phyloP scores from a whole-genome alignment of 1,139 yeast genomes.

The Torulaspora pretoriensis region DNA sequence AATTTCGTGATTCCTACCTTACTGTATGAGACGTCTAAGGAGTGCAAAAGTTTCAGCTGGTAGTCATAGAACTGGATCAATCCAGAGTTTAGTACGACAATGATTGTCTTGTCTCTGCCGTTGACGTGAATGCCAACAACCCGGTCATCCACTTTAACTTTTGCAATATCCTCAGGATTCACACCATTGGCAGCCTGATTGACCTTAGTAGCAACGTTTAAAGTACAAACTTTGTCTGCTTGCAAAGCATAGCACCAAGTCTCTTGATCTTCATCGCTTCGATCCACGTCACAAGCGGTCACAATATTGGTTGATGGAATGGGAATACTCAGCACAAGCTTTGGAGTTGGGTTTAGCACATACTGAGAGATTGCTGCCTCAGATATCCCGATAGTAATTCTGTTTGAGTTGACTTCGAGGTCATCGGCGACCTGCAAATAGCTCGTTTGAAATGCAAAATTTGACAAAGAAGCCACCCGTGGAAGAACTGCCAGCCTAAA shows the following conservation, averaged over 20 bases:
- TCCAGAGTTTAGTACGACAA: slow-evolving; percentile 45
- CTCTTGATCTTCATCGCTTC: slow-evolving; percentile 7
- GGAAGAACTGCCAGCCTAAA: slow-evolving; percentile 35
- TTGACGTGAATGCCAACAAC: slow-evolving; percentile 35
- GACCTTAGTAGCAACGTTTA: slow-evolving; percentile 22
- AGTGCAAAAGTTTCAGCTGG: slow-evolving; percentile 23
- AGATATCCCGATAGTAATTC: slow-evolving; percentile 59
- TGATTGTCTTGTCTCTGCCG: slow-evolving; percentile 36
- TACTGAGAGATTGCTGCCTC: slow-evolving; percentile 73
- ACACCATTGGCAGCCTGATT: slow-evolving; percentile 15
- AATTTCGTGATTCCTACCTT: slow-evolving; percentile 25
- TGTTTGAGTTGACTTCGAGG: slow-evolving; percentile 32
- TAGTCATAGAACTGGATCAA: slow-evolving; percentile 39
- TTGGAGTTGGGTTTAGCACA: slow-evolving; percentile 76
- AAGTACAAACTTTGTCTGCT: slow-evolving; percentile 21
- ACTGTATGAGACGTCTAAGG: slow-evolving; percentile 25
- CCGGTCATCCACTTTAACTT: slow-evolving; percentile 32
- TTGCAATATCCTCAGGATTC: slow-evolving; percentile 17
- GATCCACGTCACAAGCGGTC: slow-evolving; percentile 32
- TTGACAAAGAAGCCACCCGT: slow-evolving; percentile 31
- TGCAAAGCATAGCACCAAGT: slow-evolving; percentile 26
- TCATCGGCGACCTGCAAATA: slow-evolving; percentile 31
- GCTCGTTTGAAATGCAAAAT: slow-evolving; percentile 25
- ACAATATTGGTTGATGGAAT: slow-evolving; percentile 36
- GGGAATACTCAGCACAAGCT: slow-evolving; percentile 42